These are phyloP conservation scores for Umbelopsis sp. DNA, from an alignment of 371 early-diverging fungal genomes.

Conservation along the genomic window DNA sequence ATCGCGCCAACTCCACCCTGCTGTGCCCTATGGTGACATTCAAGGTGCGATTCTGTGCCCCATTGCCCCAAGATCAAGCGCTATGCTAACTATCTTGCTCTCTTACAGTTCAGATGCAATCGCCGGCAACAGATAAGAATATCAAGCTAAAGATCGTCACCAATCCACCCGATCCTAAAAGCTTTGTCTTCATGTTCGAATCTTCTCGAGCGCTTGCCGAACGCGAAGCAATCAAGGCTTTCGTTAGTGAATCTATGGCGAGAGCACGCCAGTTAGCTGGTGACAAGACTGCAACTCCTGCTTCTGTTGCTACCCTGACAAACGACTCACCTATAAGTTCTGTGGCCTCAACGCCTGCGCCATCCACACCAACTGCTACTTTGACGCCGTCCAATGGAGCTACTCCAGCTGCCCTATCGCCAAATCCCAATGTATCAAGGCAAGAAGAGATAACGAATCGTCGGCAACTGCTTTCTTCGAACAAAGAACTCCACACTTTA, in stretches of 20 bases:
- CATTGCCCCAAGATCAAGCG: not conserved
- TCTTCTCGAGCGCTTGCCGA: slow-evolving; percentile 56
- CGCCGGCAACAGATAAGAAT: slow-evolving; percentile 46
- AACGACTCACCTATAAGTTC: slow-evolving; percentile 22
- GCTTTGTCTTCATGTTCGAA: slow-evolving; percentile 56
- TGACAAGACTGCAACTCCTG: slow-evolving; percentile 20
- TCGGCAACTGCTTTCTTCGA: slow-evolving; percentile 64
- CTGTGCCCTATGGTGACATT: slow-evolving; percentile 46
- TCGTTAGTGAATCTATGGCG: slow-evolving; percentile 51
- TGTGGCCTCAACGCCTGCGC: slow-evolving; percentile 20
- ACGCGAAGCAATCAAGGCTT: slow-evolving; percentile 60
- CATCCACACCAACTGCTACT: slow-evolving; percentile 28
- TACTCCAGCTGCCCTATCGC: slow-evolving; percentile 22
- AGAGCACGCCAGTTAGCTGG: slow-evolving; percentile 37
- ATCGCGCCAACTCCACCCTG: slow-evolving; percentile 47
- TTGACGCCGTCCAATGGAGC: slow-evolving; percentile 33
- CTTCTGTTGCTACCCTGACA: slow-evolving; percentile 19
- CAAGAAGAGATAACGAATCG: slow-evolving; percentile 65
- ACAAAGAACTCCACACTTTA: slow-evolving; percentile 69
- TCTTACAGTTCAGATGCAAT: slow-evolving; percentile 39
- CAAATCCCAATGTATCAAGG: slow-evolving; percentile 31
- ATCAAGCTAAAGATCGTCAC: slow-evolving; percentile 43
- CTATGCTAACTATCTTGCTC: not conserved
- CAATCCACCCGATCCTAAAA: slow-evolving; percentile 39
- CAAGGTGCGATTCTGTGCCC: slow-evolving; percentile 26